These are phyloP conservation scores for Macrolepiota albuminosa DNA, from an alignment of 768 basidiomycete genomes.

Conservation along the genomic window DNA sequence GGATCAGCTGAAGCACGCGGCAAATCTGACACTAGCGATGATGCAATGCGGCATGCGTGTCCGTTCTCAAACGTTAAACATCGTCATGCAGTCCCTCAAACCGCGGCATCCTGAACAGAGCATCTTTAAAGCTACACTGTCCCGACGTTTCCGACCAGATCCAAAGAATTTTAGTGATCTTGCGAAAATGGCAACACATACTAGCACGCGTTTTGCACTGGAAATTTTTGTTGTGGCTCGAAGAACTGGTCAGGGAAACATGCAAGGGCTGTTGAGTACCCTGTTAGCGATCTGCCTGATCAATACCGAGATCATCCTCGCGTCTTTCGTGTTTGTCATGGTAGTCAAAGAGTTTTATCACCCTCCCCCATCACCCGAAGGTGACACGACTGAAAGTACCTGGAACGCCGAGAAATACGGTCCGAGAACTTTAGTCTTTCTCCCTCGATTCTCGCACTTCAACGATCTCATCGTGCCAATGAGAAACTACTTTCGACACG, in stretches of 20 bases:
- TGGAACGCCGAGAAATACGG: slow-evolving; percentile 11
- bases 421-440: slow-evolving; percentile 3
- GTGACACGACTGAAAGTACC: slow-evolving; percentile 3
- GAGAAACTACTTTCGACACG: not conserved
- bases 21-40: slow-evolving; percentile 43
- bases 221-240: slow-evolving; percentile 49
- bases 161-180: slow-evolving; percentile 25
- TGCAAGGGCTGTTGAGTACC: slow-evolving; percentile 54
- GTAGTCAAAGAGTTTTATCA: slow-evolving; percentile 60
- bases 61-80: slow-evolving; percentile 44
- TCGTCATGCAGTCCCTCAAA: slow-evolving; percentile 29
- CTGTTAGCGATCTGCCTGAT: slow-evolving; percentile 62
- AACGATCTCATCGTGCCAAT: not conserved
- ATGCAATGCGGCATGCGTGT: slow-evolving; percentile 50
- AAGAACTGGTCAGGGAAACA: slow-evolving; percentile 49
- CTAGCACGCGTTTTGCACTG: slow-evolving; percentile 45
- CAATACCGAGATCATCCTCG: slow-evolving; percentile 79
- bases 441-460: not conserved
- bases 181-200: slow-evolving; percentile 30
- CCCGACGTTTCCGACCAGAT: slow-evolving; percentile 13
- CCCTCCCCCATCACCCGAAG: slow-evolving; percentile 19
- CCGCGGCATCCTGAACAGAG: slow-evolving; percentile 15
- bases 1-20: slow-evolving; percentile 38
- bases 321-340: slow-evolving; percentile 61
- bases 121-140: slow-evolving; percentile 6